These are phyloP conservation scores for Fraxinus americana DNA, from an alignment of 257 asterid species.

Conservation along the genomic window DNA sequence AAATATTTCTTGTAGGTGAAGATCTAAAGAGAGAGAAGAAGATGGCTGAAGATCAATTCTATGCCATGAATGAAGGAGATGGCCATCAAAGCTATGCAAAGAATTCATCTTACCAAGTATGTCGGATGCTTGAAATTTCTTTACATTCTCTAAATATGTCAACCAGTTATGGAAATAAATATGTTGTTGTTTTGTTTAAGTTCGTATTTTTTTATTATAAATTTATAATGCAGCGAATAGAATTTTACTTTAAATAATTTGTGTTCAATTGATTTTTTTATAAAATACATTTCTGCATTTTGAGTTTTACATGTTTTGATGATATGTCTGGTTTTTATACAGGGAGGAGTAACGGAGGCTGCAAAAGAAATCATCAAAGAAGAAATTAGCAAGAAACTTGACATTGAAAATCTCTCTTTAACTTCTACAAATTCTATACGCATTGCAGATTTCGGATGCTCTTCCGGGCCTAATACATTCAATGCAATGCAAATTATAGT, in stretches of 20 bases:
- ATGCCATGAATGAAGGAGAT: not conserved
- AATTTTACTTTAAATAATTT: too few species aligned
- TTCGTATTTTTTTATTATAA: too few species aligned
- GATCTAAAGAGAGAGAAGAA: not conserved
- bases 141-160: too few species aligned
- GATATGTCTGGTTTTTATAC: not conserved
- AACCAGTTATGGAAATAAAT: too few species aligned
- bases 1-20: too few species aligned
- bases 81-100: not conserved
- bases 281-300: too few species aligned
- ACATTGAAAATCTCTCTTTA: too few species aligned
- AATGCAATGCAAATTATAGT: slow-evolving; percentile 20
- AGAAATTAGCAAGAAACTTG: not conserved
- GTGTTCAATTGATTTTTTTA: too few species aligned
- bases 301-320: too few species aligned
- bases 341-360: not conserved
- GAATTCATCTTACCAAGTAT: not conserved
- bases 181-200: too few species aligned
- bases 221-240: too few species aligned
- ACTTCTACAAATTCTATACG: not conserved
- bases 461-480: slow-evolving; percentile 37
- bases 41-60: not conserved
- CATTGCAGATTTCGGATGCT: slow-evolving; percentile 36
- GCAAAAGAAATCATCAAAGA: not conserved
- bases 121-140: too few species aligned